Percentiles rank a stretch among this genome's conserved stretches.
These are phyloP conservation scores for Penicillium concentricum DNA, from an alignment of 2,329 filamentous ascomycete genomes.

Conservation along the genomic window DNA sequence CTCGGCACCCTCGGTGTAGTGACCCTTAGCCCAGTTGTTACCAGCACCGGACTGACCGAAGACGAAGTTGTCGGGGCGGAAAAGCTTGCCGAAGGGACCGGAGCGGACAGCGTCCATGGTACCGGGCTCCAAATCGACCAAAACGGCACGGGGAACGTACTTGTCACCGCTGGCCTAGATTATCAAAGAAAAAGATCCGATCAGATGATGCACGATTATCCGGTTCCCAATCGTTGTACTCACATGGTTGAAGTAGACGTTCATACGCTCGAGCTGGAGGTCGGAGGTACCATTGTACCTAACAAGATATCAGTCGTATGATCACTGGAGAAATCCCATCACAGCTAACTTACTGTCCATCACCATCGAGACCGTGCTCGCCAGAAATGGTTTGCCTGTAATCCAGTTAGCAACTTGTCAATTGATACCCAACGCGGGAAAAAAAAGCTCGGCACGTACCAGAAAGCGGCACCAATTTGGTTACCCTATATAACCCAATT, in stretches of 20 bases:
- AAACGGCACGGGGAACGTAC: slow-evolving; percentile 98
- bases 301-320: slow-evolving; percentile 29
- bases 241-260: slow-evolving; percentile 98
- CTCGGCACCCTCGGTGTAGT: slow-evolving; percentile 99
- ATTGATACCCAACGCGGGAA: slow-evolving; percentile 14
- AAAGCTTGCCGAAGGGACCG: slow-evolving; percentile 96
- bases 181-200: background rate
- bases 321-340: slow-evolving; percentile 1
- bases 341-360: slow-evolving; percentile 1
- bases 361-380: slow-evolving; percentile 96
- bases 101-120: slow-evolving; percentile 99
- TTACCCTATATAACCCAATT: slow-evolving; percentile 74
- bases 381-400: slow-evolving; percentile 75
- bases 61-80: slow-evolving; percentile 99
- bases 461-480: slow-evolving; percentile 99
- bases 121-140: slow-evolving; percentile 98
- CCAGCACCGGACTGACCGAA: slow-evolving; percentile 99
- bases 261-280: slow-evolving; percentile 99
- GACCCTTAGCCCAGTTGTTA: slow-evolving; percentile 99
- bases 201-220: background rate
- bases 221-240: slow-evolving; percentile 21
- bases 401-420: slow-evolving; percentile 41
- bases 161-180: slow-evolving; percentile 89
- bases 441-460: slow-evolving; percentile 55
- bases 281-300: slow-evolving; percentile 98